Base-by-base conservation (phyloP, 2,329 filamentous ascomycete species). In the Aspergillus versicolor region DNA sequence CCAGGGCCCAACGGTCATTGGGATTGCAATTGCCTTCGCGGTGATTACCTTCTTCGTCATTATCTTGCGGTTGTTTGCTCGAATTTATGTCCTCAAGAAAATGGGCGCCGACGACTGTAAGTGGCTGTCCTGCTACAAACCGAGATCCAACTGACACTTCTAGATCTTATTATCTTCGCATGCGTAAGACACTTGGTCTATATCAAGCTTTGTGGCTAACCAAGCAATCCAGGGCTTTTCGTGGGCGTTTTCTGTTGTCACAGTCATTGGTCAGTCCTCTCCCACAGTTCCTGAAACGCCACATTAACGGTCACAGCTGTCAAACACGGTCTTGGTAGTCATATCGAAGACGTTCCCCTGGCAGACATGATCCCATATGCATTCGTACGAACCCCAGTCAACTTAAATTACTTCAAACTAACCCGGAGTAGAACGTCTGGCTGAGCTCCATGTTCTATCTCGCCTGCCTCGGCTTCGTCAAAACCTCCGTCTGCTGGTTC, bases 381-480 rank as follows among this genome's bases (percentile, higher is more conserved):
- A n/a, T 34, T 47, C 11, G 44, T 47, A 47, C 19, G 44, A 15
- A 15, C n/a, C n/a, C 15, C 11, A 1, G 7, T 12, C 34, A 22
- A 55, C 11, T 45, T 58, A 22, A 56, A 62, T 58, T 13, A 50
- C 5, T 15, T 11, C 7, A 7, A 43, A 24, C 50, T 41, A 54
- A 44, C 13, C 2, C 15, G 8, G 1, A 27, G 12, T 24, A 78
- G 71, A 69, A 67, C 12, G 75, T 79, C 34, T 79, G 77, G 69
- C 75, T 78, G 57, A 81, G 74, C 58, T 81, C 74, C 12, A 80
- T 76, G 65, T 82, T 81, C 62, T 79, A 80, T 58, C 77, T 79
- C 21, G 73, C 77, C 38, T 72, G 69, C 34, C 68, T 80, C 3
- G 77, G 78, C 19, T 80, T 80, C 63, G 70, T 81, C 66, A 81